These are phyloP conservation scores for Sistotremastrum suecicum DNA, from an alignment of 768 basidiomycete genomes.

Conservation along the genomic window DNA sequence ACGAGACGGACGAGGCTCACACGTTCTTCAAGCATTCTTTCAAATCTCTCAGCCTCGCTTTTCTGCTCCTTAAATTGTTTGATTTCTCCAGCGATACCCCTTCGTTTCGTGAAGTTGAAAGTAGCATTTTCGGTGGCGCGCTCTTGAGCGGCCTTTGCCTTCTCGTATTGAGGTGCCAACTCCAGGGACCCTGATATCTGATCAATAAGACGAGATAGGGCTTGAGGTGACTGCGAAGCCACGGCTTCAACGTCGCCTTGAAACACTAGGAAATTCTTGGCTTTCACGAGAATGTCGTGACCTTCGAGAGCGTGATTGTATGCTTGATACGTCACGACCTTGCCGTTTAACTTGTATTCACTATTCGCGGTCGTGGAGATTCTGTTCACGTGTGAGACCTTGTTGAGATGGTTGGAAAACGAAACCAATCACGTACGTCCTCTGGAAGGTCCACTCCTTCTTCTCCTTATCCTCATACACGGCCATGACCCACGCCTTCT, in stretches of 20 bases:
- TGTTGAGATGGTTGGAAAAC: not conserved
- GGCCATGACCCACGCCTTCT: slow-evolving; percentile 92
- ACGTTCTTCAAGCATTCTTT: slow-evolving; percentile 56
- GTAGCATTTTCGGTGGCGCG: slow-evolving; percentile 90
- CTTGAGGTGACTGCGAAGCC: slow-evolving; percentile 84
- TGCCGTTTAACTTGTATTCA: slow-evolving; percentile 79
- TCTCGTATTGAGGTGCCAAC: slow-evolving; percentile 77
- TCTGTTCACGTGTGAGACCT: slow-evolving; percentile 24
- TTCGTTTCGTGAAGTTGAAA: slow-evolving; percentile 85
- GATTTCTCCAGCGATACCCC: slow-evolving; percentile 89
- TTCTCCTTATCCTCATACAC: slow-evolving; percentile 64
- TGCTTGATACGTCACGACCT: slow-evolving; percentile 67
- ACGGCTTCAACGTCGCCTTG: slow-evolving; percentile 98
- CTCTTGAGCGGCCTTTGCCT: slow-evolving; percentile 75
- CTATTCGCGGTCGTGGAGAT: slow-evolving; percentile 80
- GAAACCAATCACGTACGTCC: slow-evolving; percentile 52
- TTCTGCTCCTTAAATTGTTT: slow-evolving; percentile 98
- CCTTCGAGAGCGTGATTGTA: slow-evolving; percentile 80
- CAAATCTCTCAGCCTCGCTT: slow-evolving; percentile 80
- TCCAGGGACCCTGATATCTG: slow-evolving; percentile 94
- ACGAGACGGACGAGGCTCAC: slow-evolving; percentile 27
- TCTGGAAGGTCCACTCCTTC: slow-evolving; percentile 82
- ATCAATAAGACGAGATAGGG: slow-evolving; percentile 82
- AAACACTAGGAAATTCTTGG: slow-evolving; percentile 98
- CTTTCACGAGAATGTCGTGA: slow-evolving; percentile 96